Conservation (phyloP, 2,329 filamentous ascomycete species). For the Keithomyces neogunnii region DNA sequence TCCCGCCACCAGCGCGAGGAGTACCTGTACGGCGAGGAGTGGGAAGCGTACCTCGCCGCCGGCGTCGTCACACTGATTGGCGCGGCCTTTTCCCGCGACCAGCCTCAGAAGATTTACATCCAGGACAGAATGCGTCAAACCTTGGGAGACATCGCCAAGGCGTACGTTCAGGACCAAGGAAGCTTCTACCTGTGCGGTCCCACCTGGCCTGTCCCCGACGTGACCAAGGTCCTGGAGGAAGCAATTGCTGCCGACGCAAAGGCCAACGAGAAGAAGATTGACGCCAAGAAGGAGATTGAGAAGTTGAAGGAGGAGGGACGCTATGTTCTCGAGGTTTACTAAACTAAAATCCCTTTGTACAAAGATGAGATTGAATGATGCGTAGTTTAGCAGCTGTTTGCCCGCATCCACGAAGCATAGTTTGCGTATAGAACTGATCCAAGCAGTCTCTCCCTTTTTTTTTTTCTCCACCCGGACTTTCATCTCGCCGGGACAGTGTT, state of each 20-base stretch:
- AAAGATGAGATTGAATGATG: not conserved
- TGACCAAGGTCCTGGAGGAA: slow-evolving; percentile 89
- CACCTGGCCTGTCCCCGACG: slow-evolving; percentile 97
- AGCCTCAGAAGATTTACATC: slow-evolving; percentile 98
- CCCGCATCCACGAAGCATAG: no score
- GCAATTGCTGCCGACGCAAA: slow-evolving; percentile 72
- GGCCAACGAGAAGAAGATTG: slow-evolving; percentile 67
- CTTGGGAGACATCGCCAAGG: slow-evolving; percentile 69
- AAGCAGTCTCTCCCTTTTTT: no score
- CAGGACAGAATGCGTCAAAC: slow-evolving; percentile 96
- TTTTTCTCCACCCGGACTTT: no score
- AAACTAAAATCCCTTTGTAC: slow-evolving; percentile 38
- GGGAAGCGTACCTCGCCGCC: slow-evolving; percentile 94
- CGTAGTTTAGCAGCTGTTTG: no score
- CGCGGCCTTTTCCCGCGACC: slow-evolving; percentile 90
- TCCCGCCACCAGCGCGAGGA: slow-evolving; percentile 96
- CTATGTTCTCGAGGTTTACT: slow-evolving; percentile 97
- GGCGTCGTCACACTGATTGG: slow-evolving; percentile 93
- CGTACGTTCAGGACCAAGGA: slow-evolving; percentile 81
- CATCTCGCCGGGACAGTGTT: no score
- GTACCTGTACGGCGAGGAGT: slow-evolving; percentile 97
- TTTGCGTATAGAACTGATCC: no score
- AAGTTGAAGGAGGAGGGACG: slow-evolving; percentile 88
- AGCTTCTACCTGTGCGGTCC: slow-evolving; percentile 96
- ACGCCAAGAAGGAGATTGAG: slow-evolving; percentile 87